phyloP scores from a whole-genome alignment of 768 basidiomycete genomes.

The Boletus insuetus region DNA sequence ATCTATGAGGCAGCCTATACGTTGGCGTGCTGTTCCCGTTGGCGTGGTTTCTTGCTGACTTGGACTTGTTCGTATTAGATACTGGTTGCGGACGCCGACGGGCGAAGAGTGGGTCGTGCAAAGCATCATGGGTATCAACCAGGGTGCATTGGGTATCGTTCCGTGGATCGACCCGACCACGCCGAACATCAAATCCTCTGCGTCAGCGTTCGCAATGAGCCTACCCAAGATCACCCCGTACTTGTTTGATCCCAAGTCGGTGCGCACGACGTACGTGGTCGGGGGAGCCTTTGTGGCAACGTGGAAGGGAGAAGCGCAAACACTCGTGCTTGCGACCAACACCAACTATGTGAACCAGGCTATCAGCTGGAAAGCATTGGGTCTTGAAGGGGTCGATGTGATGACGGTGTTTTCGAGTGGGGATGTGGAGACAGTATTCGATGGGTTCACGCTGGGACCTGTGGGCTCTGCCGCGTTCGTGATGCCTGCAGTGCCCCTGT shows the following conservation, averaged over 20 bases:
- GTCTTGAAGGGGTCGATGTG: constrained; percentile 6
- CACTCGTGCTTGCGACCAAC: constrained; percentile 52
- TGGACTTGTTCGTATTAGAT: constrained; percentile 33
- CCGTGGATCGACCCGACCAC: constrained; percentile 53
- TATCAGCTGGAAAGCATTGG: constrained; percentile 33
- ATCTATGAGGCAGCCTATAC: not conserved
- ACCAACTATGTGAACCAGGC: constrained; percentile 40
- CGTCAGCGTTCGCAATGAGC: constrained; percentile 45
- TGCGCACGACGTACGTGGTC: constrained; percentile 38
- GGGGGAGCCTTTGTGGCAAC: constrained; percentile 48
- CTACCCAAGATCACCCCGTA: constrained; percentile 45
- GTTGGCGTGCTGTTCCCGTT: too few species aligned
- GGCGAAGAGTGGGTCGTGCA: constrained; percentile 69
- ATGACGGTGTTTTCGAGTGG: constrained; percentile 16
- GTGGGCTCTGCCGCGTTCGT: constrained; percentile 25
- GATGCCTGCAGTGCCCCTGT: not conserved
- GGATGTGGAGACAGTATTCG: not conserved
- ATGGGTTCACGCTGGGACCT: constrained; percentile 23
- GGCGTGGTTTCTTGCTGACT: too few species aligned
- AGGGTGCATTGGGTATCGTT: constrained; percentile 57
- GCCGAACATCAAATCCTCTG: constrained; percentile 45
- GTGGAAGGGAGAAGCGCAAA: constrained; percentile 43
- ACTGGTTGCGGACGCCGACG: constrained; percentile 58
- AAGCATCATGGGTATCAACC: constrained; percentile 65
- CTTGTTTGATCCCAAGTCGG: constrained; percentile 42